Base-by-base conservation (phyloP, 108 stramenopile genomes). In the Fragilaria crotonensis region DNA sequence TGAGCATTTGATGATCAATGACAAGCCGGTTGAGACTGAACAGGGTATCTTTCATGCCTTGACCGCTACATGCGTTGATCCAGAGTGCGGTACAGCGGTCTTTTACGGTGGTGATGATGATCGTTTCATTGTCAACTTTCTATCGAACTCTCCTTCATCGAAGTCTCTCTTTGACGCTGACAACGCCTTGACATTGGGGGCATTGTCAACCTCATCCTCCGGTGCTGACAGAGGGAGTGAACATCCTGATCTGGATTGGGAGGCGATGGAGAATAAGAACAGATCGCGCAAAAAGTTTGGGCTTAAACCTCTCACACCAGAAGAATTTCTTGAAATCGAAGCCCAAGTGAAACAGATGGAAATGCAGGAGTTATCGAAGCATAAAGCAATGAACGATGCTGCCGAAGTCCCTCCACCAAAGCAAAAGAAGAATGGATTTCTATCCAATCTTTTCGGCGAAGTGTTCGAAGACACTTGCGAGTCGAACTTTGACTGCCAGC, bases 401-500 rank as follows among this genome's bases (percentile, higher is more conserved):
- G 33, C 58, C 19, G 73, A 79, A 63, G 31, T 51, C 49, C 57
- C 70, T 5, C 55, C 25, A 5, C 64, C 54, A 29, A 63, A 59
- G 53, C 45, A 33, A 26, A 60, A 77, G 32, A 65, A 74, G 48
- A 60, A 58, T 11, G 56, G 66, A 45, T 82, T 90, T 49, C 57
- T 90, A 29, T 50, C 67, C 20, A 80, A 78, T n/a, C 66, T 90
- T 11, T 82, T 90, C 58, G 85, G 83, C 1, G 61, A 79, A 27
- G 76, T 74, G 7, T 58, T 86, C 45, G 63, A 83, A 63, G 80
- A 85, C 54, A 80, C 81, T 3, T 90, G 89, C 54, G 83, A 90
- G 60, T 68, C 65, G 36, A 90, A 90, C 52, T 87, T 68, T 47
- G 89, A 90, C 59, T 90, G 89, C 57, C 63, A 77, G 31, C 68